Evolutionary conservation across 805 yeast species (phyloP).

Genomic region (Saturnispora bothae): DNA sequence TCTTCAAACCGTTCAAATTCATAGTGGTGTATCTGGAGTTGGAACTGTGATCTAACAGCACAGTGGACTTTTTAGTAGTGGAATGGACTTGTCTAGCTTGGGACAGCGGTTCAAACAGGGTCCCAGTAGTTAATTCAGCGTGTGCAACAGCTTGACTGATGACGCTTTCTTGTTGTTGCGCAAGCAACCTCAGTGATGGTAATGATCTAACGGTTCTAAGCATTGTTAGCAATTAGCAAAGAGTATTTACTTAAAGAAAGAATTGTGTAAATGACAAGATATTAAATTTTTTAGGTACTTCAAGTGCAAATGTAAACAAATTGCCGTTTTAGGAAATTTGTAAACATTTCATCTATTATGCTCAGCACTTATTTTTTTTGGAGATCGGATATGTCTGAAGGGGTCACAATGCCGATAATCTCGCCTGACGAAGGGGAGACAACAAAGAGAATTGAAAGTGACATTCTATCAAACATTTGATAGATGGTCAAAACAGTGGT

Average conservation of each 20-base stretch:
- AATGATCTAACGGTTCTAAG: slow-evolving; percentile 27
- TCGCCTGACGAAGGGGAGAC: neutral
- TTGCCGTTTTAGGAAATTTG: slow-evolving; percentile 2
- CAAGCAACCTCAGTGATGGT: slow-evolving; percentile 24
- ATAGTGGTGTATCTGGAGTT: slow-evolving; percentile 27
- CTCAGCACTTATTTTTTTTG: slow-evolving; percentile 2
- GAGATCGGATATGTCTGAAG: neutral
- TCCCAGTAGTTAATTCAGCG: slow-evolving; percentile 8
- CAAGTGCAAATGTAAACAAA: neutral
- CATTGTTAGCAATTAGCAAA: slow-evolving; percentile 12
- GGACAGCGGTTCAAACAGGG: slow-evolving; percentile 11
- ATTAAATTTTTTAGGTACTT: neutral
- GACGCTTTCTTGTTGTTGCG: slow-evolving; percentile 17
- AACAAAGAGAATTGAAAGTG: neutral
- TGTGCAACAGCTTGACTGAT: slow-evolving; percentile 1
- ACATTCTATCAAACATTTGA: slow-evolving; percentile 7
- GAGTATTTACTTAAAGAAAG: neutral
- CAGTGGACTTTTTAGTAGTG: slow-evolving; percentile 25
- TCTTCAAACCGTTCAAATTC: slow-evolving; percentile 45
- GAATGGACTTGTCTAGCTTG: slow-evolving; percentile 25
- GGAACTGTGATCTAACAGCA: slow-evolving; percentile 19
- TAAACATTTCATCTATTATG: neutral
- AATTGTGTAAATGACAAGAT: neutral
- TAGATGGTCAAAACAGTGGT: slow-evolving; percentile 3
- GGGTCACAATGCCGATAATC: slow-evolving; percentile 1